Evolutionary conservation across 1,284 basidiomycete genomes (phyloP).

Genomic region (Peniophora sp.): DNA sequence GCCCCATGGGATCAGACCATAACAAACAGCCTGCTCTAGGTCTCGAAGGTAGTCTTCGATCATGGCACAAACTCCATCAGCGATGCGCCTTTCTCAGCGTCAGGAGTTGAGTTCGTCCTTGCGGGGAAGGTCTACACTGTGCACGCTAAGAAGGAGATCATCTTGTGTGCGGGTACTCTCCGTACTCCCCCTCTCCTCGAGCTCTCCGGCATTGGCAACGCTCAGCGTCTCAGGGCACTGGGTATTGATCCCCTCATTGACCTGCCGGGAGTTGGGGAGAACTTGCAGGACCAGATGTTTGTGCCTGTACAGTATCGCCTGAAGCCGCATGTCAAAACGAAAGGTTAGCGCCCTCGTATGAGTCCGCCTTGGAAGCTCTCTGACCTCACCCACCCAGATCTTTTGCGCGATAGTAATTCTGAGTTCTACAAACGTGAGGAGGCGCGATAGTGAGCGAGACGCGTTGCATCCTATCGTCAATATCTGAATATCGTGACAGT

Average conservation of each 20-base stretch:
- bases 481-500: too few species aligned
- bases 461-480: too few species aligned
- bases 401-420: too few species aligned
- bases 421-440: too few species aligned
- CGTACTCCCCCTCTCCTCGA: slow-evolving; percentile 12
- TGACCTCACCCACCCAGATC: too few species aligned
- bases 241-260: slow-evolving; percentile 9
- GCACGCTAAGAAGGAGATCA: slow-evolving; percentile 6
- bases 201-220: slow-evolving; percentile 9
- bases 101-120: slow-evolving; percentile 5
- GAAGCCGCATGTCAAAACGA: too few species aligned
- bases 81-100: neutral
- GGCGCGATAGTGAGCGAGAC: too few species aligned
- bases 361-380: too few species aligned
- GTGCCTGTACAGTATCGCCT: neutral
- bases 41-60: slow-evolving; percentile 7
- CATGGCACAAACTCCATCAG: too few species aligned
- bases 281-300: slow-evolving; percentile 9
- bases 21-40: too few species aligned
- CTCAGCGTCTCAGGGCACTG: slow-evolving; percentile 6
- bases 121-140: slow-evolving; percentile 4
- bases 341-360: too few species aligned
- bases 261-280: slow-evolving; percentile 11
- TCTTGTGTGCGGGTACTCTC: slow-evolving; percentile 8
- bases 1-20: too few species aligned